Base-by-base conservation (phyloP, 225 moss, liverwort and hornwort genomes). In the Thuidium tamariscinum region DNA sequence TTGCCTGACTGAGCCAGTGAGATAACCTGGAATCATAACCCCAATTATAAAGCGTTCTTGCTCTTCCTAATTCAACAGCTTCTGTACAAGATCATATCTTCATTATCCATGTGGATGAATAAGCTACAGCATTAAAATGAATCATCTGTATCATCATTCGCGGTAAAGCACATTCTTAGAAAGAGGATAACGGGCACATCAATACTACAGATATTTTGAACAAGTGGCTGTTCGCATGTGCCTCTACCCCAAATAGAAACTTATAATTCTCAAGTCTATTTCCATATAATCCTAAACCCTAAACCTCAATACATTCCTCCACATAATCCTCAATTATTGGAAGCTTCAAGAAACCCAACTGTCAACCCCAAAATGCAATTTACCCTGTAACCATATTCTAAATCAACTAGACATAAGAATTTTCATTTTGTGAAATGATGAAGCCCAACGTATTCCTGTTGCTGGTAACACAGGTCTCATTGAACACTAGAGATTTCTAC, bases 1-100 rank as follows among this genome's bases (percentile, higher is more conserved):
- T 91, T 91, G 81, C 98, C 98, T 68, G 96, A 88, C 88, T 99
- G 97, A 61, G 96, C 95, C 81, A 97, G 79, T 69, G 98, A 99
- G 87, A 99, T 99, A 68, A 96, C 96, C 98, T 98, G 94, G 67
- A 89, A 29, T 29, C 48, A 70, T 84, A 89, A 79, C 49, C 77
- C 52, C 64, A 87, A 73, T 60, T 48, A 79, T 13, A 52, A 79
- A 86, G 84, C 39, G 27, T n/a, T 72, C 51, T 70, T 54, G 25
- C 62, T 32, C 72, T 55, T 85, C 65, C 30, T 61, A 64, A 61
- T 42, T 65, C 29, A 82, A 87, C 34, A 79, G 72, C 44, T 79
- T 75, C 77, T 87, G 55, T 54, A 61, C n/a, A 74, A 20, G 67
- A 49, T 76, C 55, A 25, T 17, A 42, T 65, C 57, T 79, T 72